Base-by-base conservation (phyloP, 2,329 filamentous ascomycete genomes). In the Simplicillium aogashimaense region DNA sequence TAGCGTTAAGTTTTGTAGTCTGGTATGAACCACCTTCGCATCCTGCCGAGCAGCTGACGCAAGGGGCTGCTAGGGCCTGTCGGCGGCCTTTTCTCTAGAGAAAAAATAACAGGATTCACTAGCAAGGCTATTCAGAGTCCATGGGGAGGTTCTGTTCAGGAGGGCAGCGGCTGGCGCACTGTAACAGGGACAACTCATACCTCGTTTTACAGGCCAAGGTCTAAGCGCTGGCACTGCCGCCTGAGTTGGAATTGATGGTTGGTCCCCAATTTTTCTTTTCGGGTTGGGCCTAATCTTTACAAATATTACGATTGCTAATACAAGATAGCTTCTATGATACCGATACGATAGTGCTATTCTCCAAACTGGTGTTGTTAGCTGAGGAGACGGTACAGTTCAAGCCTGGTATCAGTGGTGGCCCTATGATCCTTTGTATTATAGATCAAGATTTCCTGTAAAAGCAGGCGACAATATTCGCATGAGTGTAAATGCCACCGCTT, bases 381-480 rank as follows among this genome's bases (percentile, higher is more conserved):
- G 53, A 18, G 53, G 59, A 36, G 42, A 59, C 38, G 50, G 49
- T 28, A 44, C 42, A 34, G 64, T 59, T 45, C 53, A 59, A 36
- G 56, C 60, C 31, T 65, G 61, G 62, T 64, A 61, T 43, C 61
- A 65, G 49, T 66, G 62, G 62, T 61, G 57, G 46, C 62, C 63
- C 7, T 56, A 60, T 44, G 54, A 57, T 42, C 49, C 56, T 30
- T 56, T 63, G 47, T 51, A 54, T 48, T 65, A 65, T 52, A 43
- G 39, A 44, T 46, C 50, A 40, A 17, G 35, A 29, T 48, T 51
- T 38, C 41, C 28, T 37, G 44, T 51, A 37, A 41, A 32, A 31
- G 48, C 44, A 37, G 49, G 49, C 28, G 48, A 51, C 47, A 33
- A 43, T 37, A 46, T 51, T 35, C 44, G 41, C 34, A 42, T 47